Conservation (phyloP, 345 rosid genomes). For the Eucalyptus pauciflora region DNA sequence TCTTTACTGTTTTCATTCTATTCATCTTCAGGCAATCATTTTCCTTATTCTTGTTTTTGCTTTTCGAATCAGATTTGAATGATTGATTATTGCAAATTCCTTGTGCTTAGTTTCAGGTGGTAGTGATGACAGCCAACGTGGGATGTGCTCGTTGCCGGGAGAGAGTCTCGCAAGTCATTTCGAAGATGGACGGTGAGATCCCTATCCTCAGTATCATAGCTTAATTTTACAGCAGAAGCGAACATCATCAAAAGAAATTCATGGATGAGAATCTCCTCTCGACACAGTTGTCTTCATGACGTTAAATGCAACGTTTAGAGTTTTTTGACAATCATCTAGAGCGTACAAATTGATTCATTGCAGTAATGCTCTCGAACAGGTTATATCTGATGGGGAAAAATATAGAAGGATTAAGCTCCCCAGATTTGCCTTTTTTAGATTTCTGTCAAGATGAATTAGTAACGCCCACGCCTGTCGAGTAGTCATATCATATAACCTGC, state of each 20-base stretch:
- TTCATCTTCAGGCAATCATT: background rate
- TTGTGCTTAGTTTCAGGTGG: slow-evolving; percentile 18
- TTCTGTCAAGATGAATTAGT: background rate
- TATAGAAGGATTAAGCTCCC: background rate
- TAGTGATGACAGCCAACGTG: slow-evolving; percentile 38
- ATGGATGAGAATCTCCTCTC: background rate
- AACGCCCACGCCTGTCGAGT: background rate
- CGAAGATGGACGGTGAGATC: slow-evolving; percentile 28
- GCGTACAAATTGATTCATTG: background rate
- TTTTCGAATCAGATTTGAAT: background rate
- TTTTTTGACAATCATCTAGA: background rate
- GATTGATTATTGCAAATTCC: background rate
- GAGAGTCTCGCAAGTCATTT: slow-evolving; percentile 12
- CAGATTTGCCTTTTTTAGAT: background rate
- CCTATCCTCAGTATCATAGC: background rate
- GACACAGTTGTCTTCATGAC: background rate
- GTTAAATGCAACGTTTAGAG: background rate
- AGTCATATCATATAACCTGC: background rate
- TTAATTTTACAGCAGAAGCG: background rate
- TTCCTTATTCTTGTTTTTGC: background rate
- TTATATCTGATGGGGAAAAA: background rate
- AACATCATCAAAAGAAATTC: background rate
- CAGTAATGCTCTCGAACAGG: background rate
- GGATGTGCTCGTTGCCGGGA: slow-evolving; percentile 24
- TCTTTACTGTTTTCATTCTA: background rate